Base-by-base conservation (phyloP, 1,139 yeast genomes). In the Kodamaea alishanica region DNA sequence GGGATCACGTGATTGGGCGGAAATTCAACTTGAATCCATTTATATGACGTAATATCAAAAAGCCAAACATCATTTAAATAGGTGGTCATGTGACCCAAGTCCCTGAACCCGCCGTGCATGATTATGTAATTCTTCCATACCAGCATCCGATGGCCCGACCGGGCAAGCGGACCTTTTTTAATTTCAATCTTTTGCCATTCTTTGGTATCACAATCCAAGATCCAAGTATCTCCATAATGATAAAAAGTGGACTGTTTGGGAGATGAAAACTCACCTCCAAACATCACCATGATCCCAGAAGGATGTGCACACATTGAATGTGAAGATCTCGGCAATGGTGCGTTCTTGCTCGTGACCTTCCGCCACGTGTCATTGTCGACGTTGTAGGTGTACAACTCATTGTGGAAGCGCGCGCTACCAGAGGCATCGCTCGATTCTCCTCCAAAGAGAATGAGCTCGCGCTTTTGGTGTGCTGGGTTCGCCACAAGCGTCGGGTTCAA, bases 191-290 rank as follows among this genome's bases (percentile, higher is more conserved):
- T 89, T 22, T 86, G 73, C 97, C 97, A 92, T 61, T 89, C 96
- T 53, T 86, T 88, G 10, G 84, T 70, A 26, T 77, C 80, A 1
- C 90, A 77, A 54, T 92, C 97, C 44, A 92, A 67, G 38, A 90
- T 72, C 97, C 97, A 92, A 3, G 96, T 84, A 56, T 92, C 98
- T 12, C 96, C 94, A 59, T 88, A 92, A 61, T 92, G 98, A 60
- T 92, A 94, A 60, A 92, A 92, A 0, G 97, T 88, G 36, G 89
- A 81, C 61, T 92, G 98, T 55, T 90, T 92, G 2, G 97, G 97
- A 6, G 96, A 86, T 1, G 97, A 87, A 53, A 92, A 92, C 61
- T 92, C 98, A 49, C 98, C 98, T 38, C 97, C 98, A 66, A 88
- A 92, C 71, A 92, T 63, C 44, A 92, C 63, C 23, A 87, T 75